Evolutionary conservation across 139 green algal genomes (phyloP), one percentile per base, ranked within the genome.

Genomic region (Mychonastes homosphaera): DNA sequence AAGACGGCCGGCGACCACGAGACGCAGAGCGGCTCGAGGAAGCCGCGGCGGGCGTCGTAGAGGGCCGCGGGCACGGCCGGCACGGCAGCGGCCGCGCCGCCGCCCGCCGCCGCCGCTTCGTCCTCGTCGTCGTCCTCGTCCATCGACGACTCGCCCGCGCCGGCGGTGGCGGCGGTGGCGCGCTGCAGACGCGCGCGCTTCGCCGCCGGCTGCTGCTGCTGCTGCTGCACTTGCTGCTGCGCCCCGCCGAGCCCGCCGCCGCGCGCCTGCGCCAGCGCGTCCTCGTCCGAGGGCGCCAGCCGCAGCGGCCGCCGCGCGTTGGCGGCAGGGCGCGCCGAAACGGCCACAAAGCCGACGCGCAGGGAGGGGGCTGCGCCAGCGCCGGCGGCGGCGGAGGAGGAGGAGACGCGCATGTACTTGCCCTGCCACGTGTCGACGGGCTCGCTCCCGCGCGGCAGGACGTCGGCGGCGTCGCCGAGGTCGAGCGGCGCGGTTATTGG

Each of bases 1-100:
- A 18, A 33, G 21, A 18, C 19, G 45, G 45, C 33, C n/a, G 19
- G 45, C 6, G 58, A 65, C 58, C 58, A 65, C 12, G 47, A 35
- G 35, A 48, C 47, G 43, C 48, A 47, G 46, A 48, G 57, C 21
- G 58, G 35, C 27, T 35, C 48, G 26, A 58, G 50, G 47, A 65
- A 65, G 23, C 30, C 36, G 24, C 58, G 27, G 35, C 58, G 58
- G 6, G 47, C 27, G 48, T 65, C 58, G 43, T 34, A 65, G 4
- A 36, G 18, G 2, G 24, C 47, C 16, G 47, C 27, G 5, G 18
- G 9, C 1, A 65, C 34, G 26, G 23, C 45, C 26, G 47, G 47
- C 7, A 47, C 58, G 18, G 49, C 19, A 7, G 58, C 28, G 0
- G 27, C 34, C 28, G 23, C 32, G 18, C 57, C 26, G 18, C 6